Conservation (phyloP, 2,329 filamentous ascomycete species). For the Incumbomyces lentus region DNA sequence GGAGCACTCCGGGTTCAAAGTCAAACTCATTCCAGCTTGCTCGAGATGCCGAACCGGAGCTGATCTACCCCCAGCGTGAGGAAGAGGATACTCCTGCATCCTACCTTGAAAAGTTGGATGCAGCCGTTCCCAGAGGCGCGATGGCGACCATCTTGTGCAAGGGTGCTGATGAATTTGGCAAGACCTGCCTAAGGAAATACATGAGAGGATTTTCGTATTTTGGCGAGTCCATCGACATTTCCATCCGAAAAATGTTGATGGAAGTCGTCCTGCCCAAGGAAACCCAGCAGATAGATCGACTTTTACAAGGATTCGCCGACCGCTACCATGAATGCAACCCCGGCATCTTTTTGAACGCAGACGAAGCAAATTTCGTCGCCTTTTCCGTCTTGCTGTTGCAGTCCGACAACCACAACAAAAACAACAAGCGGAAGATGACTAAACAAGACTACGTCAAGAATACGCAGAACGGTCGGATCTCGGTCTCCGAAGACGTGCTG, state of each 20-base stretch:
- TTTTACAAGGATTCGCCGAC: constrained; percentile 87
- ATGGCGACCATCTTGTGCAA: constrained; percentile 82
- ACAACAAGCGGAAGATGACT: constrained; percentile 99
- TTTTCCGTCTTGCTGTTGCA: constrained; percentile 95
- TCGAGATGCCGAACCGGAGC: constrained; percentile 49
- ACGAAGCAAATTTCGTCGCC: constrained; percentile 96
- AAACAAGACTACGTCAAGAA: constrained; percentile 93
- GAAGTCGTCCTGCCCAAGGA: constrained; percentile 93
- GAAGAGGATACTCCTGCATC: constrained; percentile 85
- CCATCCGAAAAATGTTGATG: constrained; percentile 88
- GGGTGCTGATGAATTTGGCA: constrained; percentile 71
- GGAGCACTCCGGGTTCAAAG: constrained; percentile 65
- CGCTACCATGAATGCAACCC: constrained; percentile 98
- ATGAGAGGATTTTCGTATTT: constrained; percentile 95
- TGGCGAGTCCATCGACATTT: constrained; percentile 96
- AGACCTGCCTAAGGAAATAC: constrained; percentile 78
- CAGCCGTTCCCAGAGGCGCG: constrained; percentile 64
- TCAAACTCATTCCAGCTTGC: constrained; percentile 72
- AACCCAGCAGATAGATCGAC: constrained; percentile 94
- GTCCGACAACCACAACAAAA: constrained; percentile 99
- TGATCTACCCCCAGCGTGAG: constrained; percentile 64
- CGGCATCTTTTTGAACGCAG: constrained; percentile 61
- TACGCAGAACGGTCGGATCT: constrained; percentile 81
- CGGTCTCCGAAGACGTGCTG: constrained; percentile 64
- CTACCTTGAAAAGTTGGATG: constrained; percentile 76